Base-by-base conservation (phyloP, 345 rosid species). In the Acer yangbiense region DNA sequence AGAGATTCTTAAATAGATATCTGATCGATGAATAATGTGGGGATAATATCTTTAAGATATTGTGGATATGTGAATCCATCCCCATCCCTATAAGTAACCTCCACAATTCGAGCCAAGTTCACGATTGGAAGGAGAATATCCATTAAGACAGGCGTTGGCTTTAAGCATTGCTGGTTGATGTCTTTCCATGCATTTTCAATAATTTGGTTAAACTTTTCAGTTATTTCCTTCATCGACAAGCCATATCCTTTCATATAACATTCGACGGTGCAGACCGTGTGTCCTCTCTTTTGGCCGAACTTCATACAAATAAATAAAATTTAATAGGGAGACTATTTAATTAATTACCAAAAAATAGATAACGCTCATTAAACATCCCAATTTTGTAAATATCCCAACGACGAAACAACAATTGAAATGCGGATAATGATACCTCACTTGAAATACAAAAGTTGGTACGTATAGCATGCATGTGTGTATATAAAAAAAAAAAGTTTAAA, bases 171-270 rank as follows among this genome's bases (percentile, higher is more conserved):
- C 5, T 54, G 23, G 48, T 78, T 78, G 20, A 65, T 57, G 50
- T 55, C 68, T 55, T 79, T 73, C 77, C 77, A 79, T 0, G 66
- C 54, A 73, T 50, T 11, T 13, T 3, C 54, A n/a, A 25, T 10
- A 5, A 9, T 43, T 20, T 20, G 71, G 4, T 66, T 35, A 14
- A 54, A 20, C n/a, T 65, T 77, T 3, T 66, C 41, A 14, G 6
- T n/a, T 21, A 64, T 74, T 44, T 74, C 44, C 60, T 68, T 43
- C 39, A 21, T 23, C 2, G 54, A 43, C 0, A 17, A 68, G 2
- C 32, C 39, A 67, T 58, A 17, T 74, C 68, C 57, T 46, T 74
- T 75, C 75, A 69, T 68, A 21, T 58, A 79, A 32, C 78, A 74
- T 61, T 69, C 69, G 1, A 79, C 52, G 7, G 39, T 13, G n/a